phyloP scores from a whole-genome alignment of 805 yeast species.

The Hanseniaspora pseudoguilliermondii region DNA sequence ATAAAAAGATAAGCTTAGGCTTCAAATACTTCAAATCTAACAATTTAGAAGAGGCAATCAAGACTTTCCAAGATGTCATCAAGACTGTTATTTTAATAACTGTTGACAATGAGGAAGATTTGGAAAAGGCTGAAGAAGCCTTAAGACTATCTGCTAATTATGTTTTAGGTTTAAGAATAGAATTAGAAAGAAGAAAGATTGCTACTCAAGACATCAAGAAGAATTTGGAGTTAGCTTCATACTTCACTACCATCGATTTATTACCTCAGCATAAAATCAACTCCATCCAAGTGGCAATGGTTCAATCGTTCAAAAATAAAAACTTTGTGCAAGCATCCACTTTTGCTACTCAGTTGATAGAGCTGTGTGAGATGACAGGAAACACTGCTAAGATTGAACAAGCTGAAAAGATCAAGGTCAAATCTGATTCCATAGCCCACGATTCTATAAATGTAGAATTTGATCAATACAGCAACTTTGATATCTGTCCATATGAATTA shows the following conservation, averaged over 20 bases:
- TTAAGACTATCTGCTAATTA: constrained; percentile 73
- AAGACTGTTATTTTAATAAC: constrained; percentile 60
- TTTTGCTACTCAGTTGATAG: constrained; percentile 52
- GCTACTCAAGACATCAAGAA: constrained; percentile 63
- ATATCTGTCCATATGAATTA: constrained; percentile 71
- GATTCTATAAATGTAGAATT: constrained; percentile 87
- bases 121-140: constrained; percentile 57
- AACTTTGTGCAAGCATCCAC: constrained; percentile 79
- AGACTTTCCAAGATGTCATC: constrained; percentile 62
- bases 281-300: constrained; percentile 91
- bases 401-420: constrained; percentile 69
- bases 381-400: constrained; percentile 77
- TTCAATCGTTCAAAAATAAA: constrained; percentile 76
- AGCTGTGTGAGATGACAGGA: constrained; percentile 56
- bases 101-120: constrained; percentile 64
- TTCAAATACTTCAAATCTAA: constrained; percentile 74
- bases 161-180: constrained; percentile 83
- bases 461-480: constrained; percentile 84
- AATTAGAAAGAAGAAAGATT: constrained; percentile 72
- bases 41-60: constrained; percentile 70
- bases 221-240: constrained; percentile 87
- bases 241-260: constrained; percentile 75
- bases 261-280: constrained; percentile 73
- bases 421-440: constrained; percentile 64
- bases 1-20: constrained; percentile 50